Percentiles rank a stretch among this genome's conserved stretches.
Evolutionary conservation across 1,139 yeast species (phyloP).

Genomic region (Protomyces inouyei): DNA sequence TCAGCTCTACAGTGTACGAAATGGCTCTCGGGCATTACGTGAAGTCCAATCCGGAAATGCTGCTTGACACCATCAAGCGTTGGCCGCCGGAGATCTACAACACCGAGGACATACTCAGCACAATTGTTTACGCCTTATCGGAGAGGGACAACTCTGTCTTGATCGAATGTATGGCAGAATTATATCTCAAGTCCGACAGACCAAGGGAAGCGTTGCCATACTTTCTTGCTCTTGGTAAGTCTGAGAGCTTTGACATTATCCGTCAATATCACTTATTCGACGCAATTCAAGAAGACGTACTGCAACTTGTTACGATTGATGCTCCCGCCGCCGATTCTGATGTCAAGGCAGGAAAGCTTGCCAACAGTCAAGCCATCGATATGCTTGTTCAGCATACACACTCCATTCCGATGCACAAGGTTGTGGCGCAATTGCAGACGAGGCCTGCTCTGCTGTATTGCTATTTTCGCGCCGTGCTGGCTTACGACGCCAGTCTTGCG

Average conservation of each 20-base stretch:
- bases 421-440: conserved; percentile 47
- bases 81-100: conserved; percentile 65
- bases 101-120: conserved; percentile 44
- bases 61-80: conserved; percentile 44
- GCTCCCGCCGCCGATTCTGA: neutral
- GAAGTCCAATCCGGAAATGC: conserved; percentile 39
- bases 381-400: conserved; percentile 28
- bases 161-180: conserved; percentile 51
- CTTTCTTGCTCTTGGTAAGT: conserved; percentile 25
- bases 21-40: conserved; percentile 52
- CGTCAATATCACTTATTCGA: conserved; percentile 27
- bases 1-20: conserved; percentile 47
- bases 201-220: conserved; percentile 28
- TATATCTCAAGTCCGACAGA: conserved; percentile 42
- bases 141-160: conserved; percentile 37
- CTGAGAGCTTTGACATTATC: conserved; percentile 26
- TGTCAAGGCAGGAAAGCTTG: neutral
- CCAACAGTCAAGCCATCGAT: conserved; percentile 14
- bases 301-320: conserved; percentile 17
- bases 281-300: conserved; percentile 24
- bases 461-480: conserved; percentile 55
- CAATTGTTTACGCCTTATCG: conserved; percentile 47
- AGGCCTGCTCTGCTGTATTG: conserved; percentile 49
- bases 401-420: conserved; percentile 34
- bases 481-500: conserved; percentile 52